phyloP scores from a whole-genome alignment of 768 basidiomycete genomes.

The Mycena albidolilacea region DNA sequence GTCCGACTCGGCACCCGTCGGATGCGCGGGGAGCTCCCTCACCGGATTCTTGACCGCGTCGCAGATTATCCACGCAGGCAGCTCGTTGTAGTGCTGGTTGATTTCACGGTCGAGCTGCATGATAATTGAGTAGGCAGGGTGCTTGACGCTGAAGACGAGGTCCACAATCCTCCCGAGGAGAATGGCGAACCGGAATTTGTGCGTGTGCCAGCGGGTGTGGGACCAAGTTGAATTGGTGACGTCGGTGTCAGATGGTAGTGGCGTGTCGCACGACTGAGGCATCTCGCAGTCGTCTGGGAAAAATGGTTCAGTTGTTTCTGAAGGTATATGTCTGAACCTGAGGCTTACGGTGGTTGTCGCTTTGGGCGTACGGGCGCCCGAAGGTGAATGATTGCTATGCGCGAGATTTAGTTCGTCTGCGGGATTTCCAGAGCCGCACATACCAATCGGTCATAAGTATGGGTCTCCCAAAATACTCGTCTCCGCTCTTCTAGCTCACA shows the following conservation, averaged over 20 bases:
- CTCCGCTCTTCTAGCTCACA: constrained; percentile 42
- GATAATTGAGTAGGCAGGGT: constrained; percentile 41
- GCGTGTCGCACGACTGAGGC: constrained; percentile 44
- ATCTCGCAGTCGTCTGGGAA: constrained; percentile 42
- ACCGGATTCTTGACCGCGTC: constrained; percentile 42
- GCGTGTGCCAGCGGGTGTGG: constrained; percentile 41
- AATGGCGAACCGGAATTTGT: constrained; percentile 43
- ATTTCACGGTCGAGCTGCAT: constrained; percentile 44
- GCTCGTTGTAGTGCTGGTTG: constrained; percentile 38
- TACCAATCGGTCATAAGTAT: constrained; percentile 43
- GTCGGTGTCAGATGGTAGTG: constrained; percentile 42
- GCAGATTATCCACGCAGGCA: constrained; percentile 42
- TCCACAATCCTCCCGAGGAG: constrained; percentile 42
- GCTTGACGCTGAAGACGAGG: constrained; percentile 39
- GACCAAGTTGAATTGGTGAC: constrained; percentile 36
- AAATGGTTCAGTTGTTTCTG: background rate
- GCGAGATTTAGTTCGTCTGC: background rate
- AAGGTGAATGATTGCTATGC: constrained; percentile 43
- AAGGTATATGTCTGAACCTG: background rate
- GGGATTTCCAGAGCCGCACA: background rate
- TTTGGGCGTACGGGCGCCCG: constrained; percentile 42
- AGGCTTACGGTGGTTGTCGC: constrained; percentile 40
- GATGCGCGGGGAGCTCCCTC: constrained; percentile 36
- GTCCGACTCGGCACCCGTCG: constrained; percentile 31
- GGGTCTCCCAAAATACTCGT: constrained; percentile 44